Percentiles rank a stretch among this genome's conserved stretches.
Evolutionary conservation across 257 asterid species (phyloP).

Genomic region (Solanum peruvianum): DNA sequence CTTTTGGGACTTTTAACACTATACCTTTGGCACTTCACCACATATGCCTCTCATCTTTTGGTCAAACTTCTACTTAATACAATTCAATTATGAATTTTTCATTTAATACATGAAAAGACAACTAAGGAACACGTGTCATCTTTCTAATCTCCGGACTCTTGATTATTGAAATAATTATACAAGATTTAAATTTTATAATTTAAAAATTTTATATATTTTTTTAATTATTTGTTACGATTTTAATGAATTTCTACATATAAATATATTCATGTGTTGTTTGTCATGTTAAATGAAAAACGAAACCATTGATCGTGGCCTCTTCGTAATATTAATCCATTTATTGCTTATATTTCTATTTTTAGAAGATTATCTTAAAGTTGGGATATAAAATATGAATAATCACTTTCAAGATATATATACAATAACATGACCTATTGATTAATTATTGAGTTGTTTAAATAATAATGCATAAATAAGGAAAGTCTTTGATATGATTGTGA

Average conservation of each 20-base stretch:
- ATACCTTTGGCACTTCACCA: constrained; percentile 9
- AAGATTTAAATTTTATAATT: neutral
- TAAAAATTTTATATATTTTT: too few relatives aligned
- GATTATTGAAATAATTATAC: neutral
- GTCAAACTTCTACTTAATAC: constrained; percentile 22
- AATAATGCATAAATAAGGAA: neutral
- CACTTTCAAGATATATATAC: neutral
- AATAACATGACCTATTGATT: neutral
- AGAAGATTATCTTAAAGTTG: neutral
- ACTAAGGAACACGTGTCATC: neutral
- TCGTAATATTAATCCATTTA: neutral
- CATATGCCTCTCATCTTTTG: neutral
- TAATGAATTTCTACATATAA: too few relatives aligned
- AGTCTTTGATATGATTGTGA: constrained; percentile 5
- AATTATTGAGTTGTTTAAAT: neutral
- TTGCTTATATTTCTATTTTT: neutral
- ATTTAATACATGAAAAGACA: constrained; percentile 2
- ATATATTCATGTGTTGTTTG: neutral
- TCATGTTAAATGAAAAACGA: neutral
- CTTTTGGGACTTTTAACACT: neutral
- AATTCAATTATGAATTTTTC: constrained; percentile 12
- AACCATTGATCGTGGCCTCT: neutral
- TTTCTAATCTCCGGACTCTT: constrained; percentile 16
- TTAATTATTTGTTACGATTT: too few relatives aligned
- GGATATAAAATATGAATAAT: neutral